These are phyloP conservation scores for Iris pallida DNA, from an alignment of 116 monocot genomes.

Conservation along the genomic window DNA sequence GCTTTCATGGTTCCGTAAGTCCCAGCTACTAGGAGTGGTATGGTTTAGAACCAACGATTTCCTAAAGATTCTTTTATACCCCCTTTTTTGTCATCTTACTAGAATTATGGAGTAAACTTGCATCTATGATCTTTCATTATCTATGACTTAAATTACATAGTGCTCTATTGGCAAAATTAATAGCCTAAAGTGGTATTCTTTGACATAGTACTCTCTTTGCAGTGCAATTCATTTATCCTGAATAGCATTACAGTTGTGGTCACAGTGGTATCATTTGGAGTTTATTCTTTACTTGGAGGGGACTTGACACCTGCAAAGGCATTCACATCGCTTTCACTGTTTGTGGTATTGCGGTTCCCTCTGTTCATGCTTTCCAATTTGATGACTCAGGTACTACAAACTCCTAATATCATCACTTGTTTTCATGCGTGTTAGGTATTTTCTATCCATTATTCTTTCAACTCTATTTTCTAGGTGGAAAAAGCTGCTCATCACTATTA, in stretches of 20 bases:
- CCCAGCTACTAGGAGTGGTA: conserved; percentile 83
- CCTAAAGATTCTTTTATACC: background rate
- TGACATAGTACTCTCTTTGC: conserved; percentile 31
- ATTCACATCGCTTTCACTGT: conserved; percentile 94
- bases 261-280: conserved; percentile 88
- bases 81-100: background rate
- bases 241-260: conserved; percentile 91
- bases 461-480: too few species aligned
- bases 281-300: conserved; percentile 85
- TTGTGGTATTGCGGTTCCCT: conserved; percentile 89
- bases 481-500: too few species aligned
- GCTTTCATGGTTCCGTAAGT: conserved; percentile 84
- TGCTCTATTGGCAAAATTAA: too few species aligned
- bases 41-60: background rate
- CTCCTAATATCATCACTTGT: background rate
- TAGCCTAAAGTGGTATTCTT: too few species aligned
- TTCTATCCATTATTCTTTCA: too few species aligned
- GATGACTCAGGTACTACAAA: conserved; percentile 76
- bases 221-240: conserved; percentile 85
- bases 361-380: conserved; percentile 93
- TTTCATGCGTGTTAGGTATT: too few species aligned
- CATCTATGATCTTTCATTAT: background rate
- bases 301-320: conserved; percentile 96
- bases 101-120: background rate
- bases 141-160: background rate